Evolutionary conservation across 441 rosid genomes (phyloP).

Genomic region (Aleurites moluccanus): DNA sequence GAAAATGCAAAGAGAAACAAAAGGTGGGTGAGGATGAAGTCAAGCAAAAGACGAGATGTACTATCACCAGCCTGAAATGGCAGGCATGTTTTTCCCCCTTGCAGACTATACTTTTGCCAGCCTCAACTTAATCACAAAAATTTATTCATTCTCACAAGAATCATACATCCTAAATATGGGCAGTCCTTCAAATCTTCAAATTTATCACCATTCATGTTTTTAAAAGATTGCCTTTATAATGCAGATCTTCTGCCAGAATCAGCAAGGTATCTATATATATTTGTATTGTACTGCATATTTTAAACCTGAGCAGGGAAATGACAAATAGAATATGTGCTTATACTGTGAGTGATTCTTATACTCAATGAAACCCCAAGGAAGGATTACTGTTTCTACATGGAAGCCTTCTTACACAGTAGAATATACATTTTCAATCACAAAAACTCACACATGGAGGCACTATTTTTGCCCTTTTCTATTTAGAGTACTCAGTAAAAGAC

Average conservation of each 20-base stretch:
- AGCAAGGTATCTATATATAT: neutral
- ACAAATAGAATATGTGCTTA: neutral
- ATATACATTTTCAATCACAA: neutral
- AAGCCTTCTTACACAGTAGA: neutral
- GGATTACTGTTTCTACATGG: neutral
- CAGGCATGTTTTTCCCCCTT: constrained; percentile 1
- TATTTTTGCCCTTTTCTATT: neutral
- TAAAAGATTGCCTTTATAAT: neutral
- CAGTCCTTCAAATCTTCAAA: constrained; percentile 5
- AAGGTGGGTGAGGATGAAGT: neutral
- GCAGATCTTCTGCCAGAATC: neutral
- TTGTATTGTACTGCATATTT: neutral
- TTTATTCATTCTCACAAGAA: neutral
- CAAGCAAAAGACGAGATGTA: constrained; percentile 20
- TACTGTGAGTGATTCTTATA: neutral
- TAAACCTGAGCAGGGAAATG: neutral
- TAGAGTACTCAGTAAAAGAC: neutral
- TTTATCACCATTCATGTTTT: neutral
- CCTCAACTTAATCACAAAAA: neutral
- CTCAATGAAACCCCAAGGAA: neutral
- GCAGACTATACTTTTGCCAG: constrained; percentile 14
- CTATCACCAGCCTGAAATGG: constrained; percentile 12
- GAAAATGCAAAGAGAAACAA: neutral
- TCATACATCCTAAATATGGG: constrained; percentile 8
- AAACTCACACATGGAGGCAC: neutral